Base-by-base conservation (phyloP, 495 filamentous ascomycete species). In the Penicillium paradoxum region DNA sequence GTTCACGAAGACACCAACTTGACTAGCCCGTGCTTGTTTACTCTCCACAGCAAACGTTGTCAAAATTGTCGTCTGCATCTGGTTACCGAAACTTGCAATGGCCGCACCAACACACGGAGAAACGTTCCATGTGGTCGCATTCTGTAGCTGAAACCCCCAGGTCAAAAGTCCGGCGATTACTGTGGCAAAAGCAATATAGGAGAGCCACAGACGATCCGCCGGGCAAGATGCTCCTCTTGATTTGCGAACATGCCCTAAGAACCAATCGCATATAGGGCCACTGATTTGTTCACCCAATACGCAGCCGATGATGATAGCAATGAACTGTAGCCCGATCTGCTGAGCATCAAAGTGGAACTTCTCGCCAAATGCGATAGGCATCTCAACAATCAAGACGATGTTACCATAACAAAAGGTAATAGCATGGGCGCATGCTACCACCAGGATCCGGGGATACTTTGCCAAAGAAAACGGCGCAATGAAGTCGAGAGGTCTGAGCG, bases 71-170 rank as follows among this genome's bases (percentile, higher is more conserved):
- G 67, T 67, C 14, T 70, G 53, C 37, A 70, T 61, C 36, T 72
- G 69, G 17, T 67, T 70, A 1, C 67, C 69, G 40, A 69, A 67
- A 19, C 60, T 66, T 1, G 67, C 65, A 39, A 72, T 69, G 0
- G 62, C 65, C 13, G 62, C 62, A 19, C 69, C 67, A 13, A 72
- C 44, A 27, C 63, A 66, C 1, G 67, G 67, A 1, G 65, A 67
- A 0, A 72, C 60, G 49, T 69, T 69, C 67, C 67, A 72, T 2
- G 38, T 33, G 0, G 39, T 54, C 0, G 67, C 63, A 19, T 69
- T 52, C 22, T 67, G 51, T 1, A 69, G 41, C 43, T 69, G 60
- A 34, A 69, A 59, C 2, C 63, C 65, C 63, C 60, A 72, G 9
- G 56, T 58, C 27, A 72, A 34, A 2, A 70, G 39, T 7, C 69